Evolutionary conservation across 768 basidiomycete genomes (phyloP).

Genomic region (Mycena venus): DNA sequence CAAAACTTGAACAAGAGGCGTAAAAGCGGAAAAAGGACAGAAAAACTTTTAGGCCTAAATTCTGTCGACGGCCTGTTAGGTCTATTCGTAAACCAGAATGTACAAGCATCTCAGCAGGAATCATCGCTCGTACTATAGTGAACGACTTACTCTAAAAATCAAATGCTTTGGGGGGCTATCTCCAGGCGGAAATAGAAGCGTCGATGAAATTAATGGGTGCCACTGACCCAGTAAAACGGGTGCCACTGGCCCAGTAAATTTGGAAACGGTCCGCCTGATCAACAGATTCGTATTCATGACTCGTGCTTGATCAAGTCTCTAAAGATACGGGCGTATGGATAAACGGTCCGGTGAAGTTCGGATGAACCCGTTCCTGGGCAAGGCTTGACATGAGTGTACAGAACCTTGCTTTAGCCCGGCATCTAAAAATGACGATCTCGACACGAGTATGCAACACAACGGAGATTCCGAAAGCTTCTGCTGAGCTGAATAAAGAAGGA

Average conservation of each 20-base stretch:
- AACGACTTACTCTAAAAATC: background rate
- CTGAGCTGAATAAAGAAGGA: slow-evolving; percentile 1
- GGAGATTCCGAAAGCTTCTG: slow-evolving; percentile 28
- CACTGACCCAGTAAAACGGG: too few relatives aligned
- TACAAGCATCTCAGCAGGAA: background rate
- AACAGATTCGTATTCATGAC: background rate
- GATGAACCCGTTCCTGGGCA: slow-evolving; percentile 3
- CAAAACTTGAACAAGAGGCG: background rate
- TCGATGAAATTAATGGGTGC: slow-evolving; percentile 13
- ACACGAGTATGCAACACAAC: slow-evolving; percentile 25
- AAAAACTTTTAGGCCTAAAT: background rate
- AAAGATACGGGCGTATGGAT: slow-evolving; percentile 19
- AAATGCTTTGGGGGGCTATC: slow-evolving; percentile 13
- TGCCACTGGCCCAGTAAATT: background rate
- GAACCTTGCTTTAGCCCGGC: background rate
- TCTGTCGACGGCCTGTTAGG: background rate
- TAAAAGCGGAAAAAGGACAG: too few relatives aligned
- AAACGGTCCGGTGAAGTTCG: slow-evolving; percentile 18
- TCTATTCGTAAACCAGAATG: background rate
- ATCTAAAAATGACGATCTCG: slow-evolving; percentile 27
- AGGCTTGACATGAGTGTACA: background rate
- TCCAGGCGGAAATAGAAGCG: slow-evolving; percentile 6
- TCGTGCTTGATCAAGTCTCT: background rate
- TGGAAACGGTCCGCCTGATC: slow-evolving; percentile 1
- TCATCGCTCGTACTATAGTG: background rate